Conservation (phyloP, 108 stramenopile genomes). For the Pseudonitzschia multiseries region DNA sequence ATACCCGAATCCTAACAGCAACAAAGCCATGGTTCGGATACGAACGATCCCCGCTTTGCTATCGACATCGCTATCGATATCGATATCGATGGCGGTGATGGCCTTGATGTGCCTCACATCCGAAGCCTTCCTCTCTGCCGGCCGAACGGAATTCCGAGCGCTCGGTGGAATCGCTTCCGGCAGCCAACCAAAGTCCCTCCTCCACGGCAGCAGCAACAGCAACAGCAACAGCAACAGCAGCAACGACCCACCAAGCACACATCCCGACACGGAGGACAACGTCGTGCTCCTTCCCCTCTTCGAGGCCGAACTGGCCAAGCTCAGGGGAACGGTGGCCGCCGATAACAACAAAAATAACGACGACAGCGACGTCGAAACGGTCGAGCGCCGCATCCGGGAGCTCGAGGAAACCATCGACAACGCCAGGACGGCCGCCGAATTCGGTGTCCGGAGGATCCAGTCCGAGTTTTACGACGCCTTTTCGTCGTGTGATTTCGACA, state of each 20-base stretch:
- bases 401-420: conserved; percentile 17
- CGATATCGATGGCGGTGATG: too few relatives aligned
- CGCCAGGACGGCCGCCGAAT: conserved; percentile 34
- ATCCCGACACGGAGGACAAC: conserved; percentile 1
- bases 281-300: conserved; percentile 18
- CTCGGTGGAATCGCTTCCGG: too few relatives aligned
- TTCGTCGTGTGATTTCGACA: conserved; percentile 25
- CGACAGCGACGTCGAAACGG: background rate
- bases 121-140: too few relatives aligned
- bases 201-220: background rate
- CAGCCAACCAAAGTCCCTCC: too few relatives aligned
- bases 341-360: background rate
- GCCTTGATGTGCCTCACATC: too few relatives aligned
- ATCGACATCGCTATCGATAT: too few relatives aligned
- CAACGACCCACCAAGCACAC: background rate
- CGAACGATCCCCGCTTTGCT: too few relatives aligned
- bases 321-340: background rate
- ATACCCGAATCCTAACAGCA: too few relatives aligned
- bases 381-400: background rate
- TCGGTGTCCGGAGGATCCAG: conserved; percentile 36
- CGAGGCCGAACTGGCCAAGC: conserved; percentile 24
- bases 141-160: too few relatives aligned
- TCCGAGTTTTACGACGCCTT: conserved; percentile 38
- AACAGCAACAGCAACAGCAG: background rate
- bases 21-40: too few relatives aligned